phyloP scores from a whole-genome alignment of 2,329 filamentous ascomycete genomes.

The Aspergillus intermedius region DNA sequence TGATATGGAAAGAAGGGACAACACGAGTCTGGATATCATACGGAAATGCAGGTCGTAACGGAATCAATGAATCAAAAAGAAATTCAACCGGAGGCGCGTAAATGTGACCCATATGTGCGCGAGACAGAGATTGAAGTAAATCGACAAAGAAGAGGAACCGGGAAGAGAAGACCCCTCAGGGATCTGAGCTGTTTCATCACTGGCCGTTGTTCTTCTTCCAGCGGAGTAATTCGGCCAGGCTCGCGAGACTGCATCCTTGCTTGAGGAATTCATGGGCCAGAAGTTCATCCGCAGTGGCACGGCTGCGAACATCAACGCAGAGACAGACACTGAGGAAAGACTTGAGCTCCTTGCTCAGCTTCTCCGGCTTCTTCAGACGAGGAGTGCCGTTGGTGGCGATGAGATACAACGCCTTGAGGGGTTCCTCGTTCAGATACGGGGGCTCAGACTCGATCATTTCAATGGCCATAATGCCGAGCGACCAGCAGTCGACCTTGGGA shows the following conservation, averaged over 20 bases:
- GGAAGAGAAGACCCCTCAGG: slow-evolving; percentile 4
- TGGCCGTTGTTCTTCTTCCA: slow-evolving; percentile 48
- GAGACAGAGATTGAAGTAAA: slow-evolving; percentile 17
- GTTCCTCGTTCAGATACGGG: slow-evolving; percentile 95
- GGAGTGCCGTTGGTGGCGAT: slow-evolving; percentile 98
- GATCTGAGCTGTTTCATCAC: slow-evolving; percentile 14
- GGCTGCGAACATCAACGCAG: slow-evolving; percentile 91
- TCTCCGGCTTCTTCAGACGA: slow-evolving; percentile 94
- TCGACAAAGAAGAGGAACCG: slow-evolving; percentile 10
- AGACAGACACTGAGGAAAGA: slow-evolving; percentile 93
- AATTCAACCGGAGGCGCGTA: slow-evolving; percentile 21
- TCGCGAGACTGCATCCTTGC: slow-evolving; percentile 76
- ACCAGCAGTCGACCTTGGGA: slow-evolving; percentile 98
- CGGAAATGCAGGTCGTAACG: slow-evolving; percentile 20
- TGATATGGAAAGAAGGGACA: slow-evolving; percentile 7
- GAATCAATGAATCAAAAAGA: slow-evolving; percentile 5
- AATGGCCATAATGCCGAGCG: slow-evolving; percentile 97
- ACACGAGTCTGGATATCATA: slow-evolving; percentile 21
- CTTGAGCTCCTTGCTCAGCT: slow-evolving; percentile 95
- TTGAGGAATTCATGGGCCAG: slow-evolving; percentile 90
- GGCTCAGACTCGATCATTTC: slow-evolving; percentile 99
- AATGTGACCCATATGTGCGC: slow-evolving; percentile 27
- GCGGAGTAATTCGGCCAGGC: slow-evolving; percentile 76
- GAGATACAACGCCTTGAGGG: slow-evolving; percentile 90
- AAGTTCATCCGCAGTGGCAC: slow-evolving; percentile 85